These are phyloP conservation scores for Didymella lethalis DNA, from an alignment of 2,329 filamentous ascomycete genomes.

Conservation along the genomic window DNA sequence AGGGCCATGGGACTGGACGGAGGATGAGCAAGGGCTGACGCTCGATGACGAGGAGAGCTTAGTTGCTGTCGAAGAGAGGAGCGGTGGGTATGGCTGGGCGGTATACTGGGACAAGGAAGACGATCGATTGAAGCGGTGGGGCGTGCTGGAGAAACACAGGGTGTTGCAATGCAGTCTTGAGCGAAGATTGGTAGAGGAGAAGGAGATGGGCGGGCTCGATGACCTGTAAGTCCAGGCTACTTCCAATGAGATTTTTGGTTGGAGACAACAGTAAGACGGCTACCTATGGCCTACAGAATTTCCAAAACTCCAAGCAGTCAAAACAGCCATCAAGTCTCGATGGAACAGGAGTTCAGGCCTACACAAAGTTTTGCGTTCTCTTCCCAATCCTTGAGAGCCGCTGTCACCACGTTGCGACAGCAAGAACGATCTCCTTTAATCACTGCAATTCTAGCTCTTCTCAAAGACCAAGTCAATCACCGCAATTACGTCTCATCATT, in stretches of 20 bases:
- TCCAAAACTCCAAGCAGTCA: not conserved
- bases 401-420: not conserved
- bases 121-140: constrained; percentile 52
- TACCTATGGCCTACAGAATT: not conserved
- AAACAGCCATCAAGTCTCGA: not conserved
- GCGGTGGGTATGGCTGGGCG: constrained; percentile 59
- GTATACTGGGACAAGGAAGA: constrained; percentile 61
- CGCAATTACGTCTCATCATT: not conserved
- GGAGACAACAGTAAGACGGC: not conserved
- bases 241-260: not conserved
- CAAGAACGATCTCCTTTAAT: not conserved
- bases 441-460: not conserved
- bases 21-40: constrained; percentile 62
- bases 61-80: constrained; percentile 63
- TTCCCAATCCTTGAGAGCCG: not conserved
- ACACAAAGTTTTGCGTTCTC: too few relatives aligned
- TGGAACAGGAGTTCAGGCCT: not conserved
- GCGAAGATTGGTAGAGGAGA: constrained; percentile 47
- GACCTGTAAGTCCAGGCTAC: constrained; percentile 5
- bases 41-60: constrained; percentile 65
- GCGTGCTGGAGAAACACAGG: constrained; percentile 51
- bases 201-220: constrained; percentile 26
- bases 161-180: constrained; percentile 56
- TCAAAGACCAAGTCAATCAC: not conserved
- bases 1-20: constrained; percentile 83